phyloP scores from a whole-genome alignment of 208 protist species.

The Crithidia sp. region DNA sequence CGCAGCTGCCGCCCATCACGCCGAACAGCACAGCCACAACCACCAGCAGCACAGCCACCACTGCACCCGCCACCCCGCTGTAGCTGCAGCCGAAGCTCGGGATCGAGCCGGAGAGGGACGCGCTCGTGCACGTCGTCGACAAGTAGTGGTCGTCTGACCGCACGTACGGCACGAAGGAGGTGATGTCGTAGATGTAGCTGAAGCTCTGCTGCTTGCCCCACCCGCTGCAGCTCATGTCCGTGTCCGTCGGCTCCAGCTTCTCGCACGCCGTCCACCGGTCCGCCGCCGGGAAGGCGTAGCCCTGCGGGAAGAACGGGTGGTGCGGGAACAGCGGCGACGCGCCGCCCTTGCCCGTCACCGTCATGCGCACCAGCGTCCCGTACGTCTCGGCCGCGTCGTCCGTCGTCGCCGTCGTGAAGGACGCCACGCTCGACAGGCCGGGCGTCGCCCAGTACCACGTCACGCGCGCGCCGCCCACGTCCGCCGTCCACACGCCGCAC shows the following conservation, averaged over 20 bases:
- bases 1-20: constrained; percentile 31
- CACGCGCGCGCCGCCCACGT: constrained; percentile 28
- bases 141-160: background rate
- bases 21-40: constrained; percentile 30
- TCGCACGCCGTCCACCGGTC: constrained; percentile 31
- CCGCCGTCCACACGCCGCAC: constrained; percentile 44
- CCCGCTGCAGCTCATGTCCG: constrained; percentile 20
- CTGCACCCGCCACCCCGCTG: constrained; percentile 7
- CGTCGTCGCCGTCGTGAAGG: background rate
- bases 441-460: constrained; percentile 50
- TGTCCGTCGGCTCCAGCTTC: constrained; percentile 23
- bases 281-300: constrained; percentile 30
- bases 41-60: constrained; percentile 24
- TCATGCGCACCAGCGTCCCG: constrained; percentile 43
- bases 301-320: constrained; percentile 57
- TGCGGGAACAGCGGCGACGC: constrained; percentile 48
- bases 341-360: constrained; percentile 33
- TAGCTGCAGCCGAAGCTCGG: constrained; percentile 33
- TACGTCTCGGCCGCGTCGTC: background rate
- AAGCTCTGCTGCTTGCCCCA: background rate
- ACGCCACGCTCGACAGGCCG: background rate
- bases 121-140: constrained; percentile 17
- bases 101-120: constrained; percentile 9
- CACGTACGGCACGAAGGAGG: constrained; percentile 35
- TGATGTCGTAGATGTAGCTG: constrained; percentile 54